Evolutionary conservation across 208 protist species (phyloP).

Genomic region (Herpetomonas samuelpessoai): DNA sequence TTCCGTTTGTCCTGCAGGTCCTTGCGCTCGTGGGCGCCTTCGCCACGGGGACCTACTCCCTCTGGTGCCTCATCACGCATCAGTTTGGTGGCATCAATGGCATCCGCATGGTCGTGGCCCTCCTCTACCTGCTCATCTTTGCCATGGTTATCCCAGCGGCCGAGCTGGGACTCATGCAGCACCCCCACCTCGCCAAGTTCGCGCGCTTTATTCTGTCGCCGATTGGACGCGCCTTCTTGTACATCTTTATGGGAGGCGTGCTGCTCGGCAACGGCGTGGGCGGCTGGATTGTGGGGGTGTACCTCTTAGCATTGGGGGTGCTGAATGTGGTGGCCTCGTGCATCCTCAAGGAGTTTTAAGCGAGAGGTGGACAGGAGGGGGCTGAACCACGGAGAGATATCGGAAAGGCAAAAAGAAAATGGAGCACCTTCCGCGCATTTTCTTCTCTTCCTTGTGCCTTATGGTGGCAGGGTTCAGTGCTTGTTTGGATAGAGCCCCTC

Average conservation of each 20-base stretch:
- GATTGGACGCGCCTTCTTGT: conserved; percentile 60
- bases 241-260: conserved; percentile 75
- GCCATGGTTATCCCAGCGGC: conserved; percentile 53
- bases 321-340: conserved; percentile 44
- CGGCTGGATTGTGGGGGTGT: conserved; percentile 59
- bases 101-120: conserved; percentile 37
- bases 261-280: conserved; percentile 43
- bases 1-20: conserved; percentile 33
- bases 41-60: conserved; percentile 45
- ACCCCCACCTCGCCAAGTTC: conserved; percentile 37
- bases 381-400: neutral
- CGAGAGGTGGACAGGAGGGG: neutral
- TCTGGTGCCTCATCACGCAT: conserved; percentile 49
- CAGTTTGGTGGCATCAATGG: conserved; percentile 5
- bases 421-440: too few relatives aligned
- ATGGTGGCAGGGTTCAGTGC: too few relatives aligned
- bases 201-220: conserved; percentile 47
- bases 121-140: conserved; percentile 51
- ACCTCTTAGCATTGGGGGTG: conserved; percentile 47
- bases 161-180: conserved; percentile 51
- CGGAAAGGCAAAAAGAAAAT: neutral
- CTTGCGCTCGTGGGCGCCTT: conserved; percentile 51
- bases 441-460: too few relatives aligned
- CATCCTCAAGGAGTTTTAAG: conserved; percentile 10
- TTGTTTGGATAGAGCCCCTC: too few relatives aligned